Base-by-base conservation (phyloP, 768 basidiomycete species). In the Melanogaster broomeanus region DNA sequence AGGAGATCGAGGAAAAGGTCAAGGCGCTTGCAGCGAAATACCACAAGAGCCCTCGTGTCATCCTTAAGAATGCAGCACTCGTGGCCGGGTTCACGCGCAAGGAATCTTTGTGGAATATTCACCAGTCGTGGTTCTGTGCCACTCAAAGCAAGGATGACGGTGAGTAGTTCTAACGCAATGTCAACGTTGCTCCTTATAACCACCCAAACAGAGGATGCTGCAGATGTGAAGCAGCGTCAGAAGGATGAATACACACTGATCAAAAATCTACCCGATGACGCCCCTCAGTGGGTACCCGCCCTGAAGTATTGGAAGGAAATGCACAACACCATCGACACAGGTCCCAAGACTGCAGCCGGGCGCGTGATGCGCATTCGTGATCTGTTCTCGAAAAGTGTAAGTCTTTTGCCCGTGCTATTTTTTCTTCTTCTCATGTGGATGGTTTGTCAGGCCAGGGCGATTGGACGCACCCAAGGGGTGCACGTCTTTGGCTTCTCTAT, bases 401-500 rank as follows among this genome's bases (percentile, higher is more conserved):
- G 27, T 40, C 27, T 42, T 28, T 13, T 18, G 9, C 5, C 38
- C n/a, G 13, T 15, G 13, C 35, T 37, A 37, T 37, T 15, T 37
- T 5, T 40, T 18, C 7, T 22, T 5, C 21, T 22, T 40, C 27
- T 27, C 27, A 27, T 27, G 27, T 27, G n/a, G n/a, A n/a, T 27
- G 27, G 27, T 27, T 27, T 4, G 5, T 42, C 21, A 42, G 42
- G 42, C 24, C 3, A 13, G 9, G 22, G 27, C 42, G 5, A 15
- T 42, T 18, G 10, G 42, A 4, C 38, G 18, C 16, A 38, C 37
- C 21, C 47, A 48, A 28, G 21, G 25, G 15, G 19, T 48, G 13
- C 47, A 48, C 34, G 21, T 40, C 8, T 40, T 30, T 28, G 47
- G 47, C n/a, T 38, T 48, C 25, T 19, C 25, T 16, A 48, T 48